A percentile compares a stretch with the other conserved stretches of the same genome.
Conservation (phyloP, 768 basidiomycete species). For the Harrya chromipes region DNA sequence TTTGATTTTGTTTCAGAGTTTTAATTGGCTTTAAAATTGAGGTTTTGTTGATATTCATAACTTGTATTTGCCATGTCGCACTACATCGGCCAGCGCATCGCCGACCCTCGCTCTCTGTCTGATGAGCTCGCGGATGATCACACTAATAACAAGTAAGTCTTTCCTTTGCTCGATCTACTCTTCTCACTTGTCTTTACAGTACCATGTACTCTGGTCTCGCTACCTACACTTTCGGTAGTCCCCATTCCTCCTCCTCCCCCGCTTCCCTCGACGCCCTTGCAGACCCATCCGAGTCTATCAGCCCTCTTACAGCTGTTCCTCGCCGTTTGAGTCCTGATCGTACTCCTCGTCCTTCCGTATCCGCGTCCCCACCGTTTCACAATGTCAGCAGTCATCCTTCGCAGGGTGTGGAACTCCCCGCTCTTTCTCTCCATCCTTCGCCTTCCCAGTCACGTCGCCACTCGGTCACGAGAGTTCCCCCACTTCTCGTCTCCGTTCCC, state of each 20-base stretch:
- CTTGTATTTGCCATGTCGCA: no score
- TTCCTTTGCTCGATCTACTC: neutral
- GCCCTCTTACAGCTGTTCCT: constrained; percentile 35
- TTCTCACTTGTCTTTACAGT: neutral
- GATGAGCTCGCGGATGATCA: constrained; percentile 21
- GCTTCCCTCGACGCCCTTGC: constrained; percentile 9
- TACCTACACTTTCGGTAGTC: constrained; percentile 42
- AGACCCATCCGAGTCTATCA: constrained; percentile 30
- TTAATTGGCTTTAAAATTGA: no score
- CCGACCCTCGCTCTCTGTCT: constrained; percentile 28
- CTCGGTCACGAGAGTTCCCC: constrained; percentile 9
- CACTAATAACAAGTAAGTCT: neutral
- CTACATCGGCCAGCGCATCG: constrained; percentile 26
- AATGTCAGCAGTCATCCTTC: constrained; percentile 34
- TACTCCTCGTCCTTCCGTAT: constrained; percentile 46
- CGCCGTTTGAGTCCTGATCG: constrained; percentile 34
- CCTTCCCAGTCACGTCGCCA: constrained; percentile 16
- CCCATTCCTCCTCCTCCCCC: constrained; percentile 18
- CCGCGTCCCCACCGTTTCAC: constrained; percentile 1
- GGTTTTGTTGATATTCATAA: no score
- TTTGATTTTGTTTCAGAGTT: neutral
- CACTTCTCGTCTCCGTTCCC: neutral
- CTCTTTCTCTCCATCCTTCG: constrained; percentile 13
- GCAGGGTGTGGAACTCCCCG: constrained; percentile 28
- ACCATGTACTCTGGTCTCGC: constrained; percentile 40